Percentiles rank a stretch among this genome's conserved stretches.
Conservation (phyloP, 345 rosid genomes). For the Citrus sp. region DNA sequence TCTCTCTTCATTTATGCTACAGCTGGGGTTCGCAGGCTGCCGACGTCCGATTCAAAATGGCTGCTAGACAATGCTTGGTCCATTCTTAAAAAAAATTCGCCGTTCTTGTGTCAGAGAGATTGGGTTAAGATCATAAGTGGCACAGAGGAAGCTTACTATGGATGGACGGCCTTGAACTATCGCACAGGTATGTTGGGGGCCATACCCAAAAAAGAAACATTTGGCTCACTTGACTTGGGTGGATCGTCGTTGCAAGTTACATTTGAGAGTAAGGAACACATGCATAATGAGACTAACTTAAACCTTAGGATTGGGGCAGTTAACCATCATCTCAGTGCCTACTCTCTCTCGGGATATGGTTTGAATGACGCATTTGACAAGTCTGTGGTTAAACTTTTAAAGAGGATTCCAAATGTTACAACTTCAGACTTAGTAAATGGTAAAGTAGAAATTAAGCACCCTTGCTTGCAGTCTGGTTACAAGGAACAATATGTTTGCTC, state of each 20-base stretch:
- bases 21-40: slow-evolving; percentile 94
- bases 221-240: slow-evolving; percentile 97
- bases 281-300: slow-evolving; percentile 56
- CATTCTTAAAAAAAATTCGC: slow-evolving; percentile 60
- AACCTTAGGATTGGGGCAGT: slow-evolving; percentile 76
- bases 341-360: slow-evolving; percentile 96
- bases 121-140: slow-evolving; percentile 90
- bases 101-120: slow-evolving; percentile 66
- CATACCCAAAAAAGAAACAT: slow-evolving; percentile 65
- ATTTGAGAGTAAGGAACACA: slow-evolving; percentile 66
- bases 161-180: slow-evolving; percentile 96
- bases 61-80: slow-evolving; percentile 83
- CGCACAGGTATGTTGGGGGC: slow-evolving; percentile 63
- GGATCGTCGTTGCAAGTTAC: slow-evolving; percentile 99
- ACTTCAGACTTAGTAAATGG: slow-evolving; percentile 43
- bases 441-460: slow-evolving; percentile 74
- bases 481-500: slow-evolving; percentile 64
- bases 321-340: slow-evolving; percentile 85
- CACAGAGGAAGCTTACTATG: slow-evolving; percentile 91
- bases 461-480: slow-evolving; percentile 90
- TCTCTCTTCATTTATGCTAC: slow-evolving; percentile 92
- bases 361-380: slow-evolving; percentile 97
- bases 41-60: slow-evolving; percentile 78
- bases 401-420: slow-evolving; percentile 38
- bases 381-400: slow-evolving; percentile 66